phyloP scores from a whole-genome alignment of 352 stramenopile species.

The Phytophthora multivora region DNA sequence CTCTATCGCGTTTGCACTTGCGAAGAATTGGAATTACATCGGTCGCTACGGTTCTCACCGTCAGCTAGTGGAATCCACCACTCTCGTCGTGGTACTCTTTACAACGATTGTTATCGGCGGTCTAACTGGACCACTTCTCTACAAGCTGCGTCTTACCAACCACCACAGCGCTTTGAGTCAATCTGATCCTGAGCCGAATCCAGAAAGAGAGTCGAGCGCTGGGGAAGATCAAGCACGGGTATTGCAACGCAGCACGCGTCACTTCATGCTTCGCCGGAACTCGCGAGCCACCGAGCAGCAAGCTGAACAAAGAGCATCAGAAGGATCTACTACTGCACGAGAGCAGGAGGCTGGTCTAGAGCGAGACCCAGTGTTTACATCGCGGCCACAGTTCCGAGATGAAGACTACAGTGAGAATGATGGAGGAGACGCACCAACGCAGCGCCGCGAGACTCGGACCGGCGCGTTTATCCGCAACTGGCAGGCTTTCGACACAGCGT shows the following conservation, averaged over 20 bases:
- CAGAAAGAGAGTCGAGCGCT: conserved; percentile 25
- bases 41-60: conserved; percentile 71
- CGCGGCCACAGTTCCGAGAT: conserved; percentile 74
- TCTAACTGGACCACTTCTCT: conserved; percentile 72
- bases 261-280: conserved; percentile 63
- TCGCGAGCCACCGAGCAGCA: conserved; percentile 29
- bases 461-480: conserved; percentile 74
- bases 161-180: conserved; percentile 42
- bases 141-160: conserved; percentile 45
- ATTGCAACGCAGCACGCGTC: conserved; percentile 55
- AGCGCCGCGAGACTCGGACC: conserved; percentile 45
- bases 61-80: conserved; percentile 84
- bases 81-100: conserved; percentile 84
- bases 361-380: conserved; percentile 55
- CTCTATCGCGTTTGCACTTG: conserved; percentile 92
- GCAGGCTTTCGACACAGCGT: conserved; percentile 69
- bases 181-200: conserved; percentile 39
- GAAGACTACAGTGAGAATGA: conserved; percentile 54
- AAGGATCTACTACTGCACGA: not conserved
- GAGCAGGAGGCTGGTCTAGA: conserved; percentile 28
- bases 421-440: conserved; percentile 24
- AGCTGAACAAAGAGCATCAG: not conserved
- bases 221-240: conserved; percentile 24
- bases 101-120: conserved; percentile 86
- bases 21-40: conserved; percentile 84